A percentile compares a stretch with the other conserved stretches of the same genome.
These are phyloP conservation scores for Nemania bipapillata DNA, from an alignment of 2,329 filamentous ascomycete genomes.

Conservation along the genomic window DNA sequence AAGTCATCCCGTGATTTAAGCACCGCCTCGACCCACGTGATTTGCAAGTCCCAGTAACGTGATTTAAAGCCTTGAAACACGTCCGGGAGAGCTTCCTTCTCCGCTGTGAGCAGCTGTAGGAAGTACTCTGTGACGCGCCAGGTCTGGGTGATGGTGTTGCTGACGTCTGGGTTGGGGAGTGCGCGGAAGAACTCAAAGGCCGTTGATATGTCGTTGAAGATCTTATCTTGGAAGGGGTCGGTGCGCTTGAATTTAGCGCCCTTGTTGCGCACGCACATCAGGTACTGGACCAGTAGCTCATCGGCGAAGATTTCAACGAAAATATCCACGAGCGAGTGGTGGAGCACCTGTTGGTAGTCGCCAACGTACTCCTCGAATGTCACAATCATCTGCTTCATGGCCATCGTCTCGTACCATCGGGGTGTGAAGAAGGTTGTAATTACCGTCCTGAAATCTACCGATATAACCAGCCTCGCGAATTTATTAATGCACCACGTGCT, in stretches of 20 bases:
- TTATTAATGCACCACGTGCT: slow-evolving; percentile 90
- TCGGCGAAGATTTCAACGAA: slow-evolving; percentile 93
- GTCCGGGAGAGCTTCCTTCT: slow-evolving; percentile 76
- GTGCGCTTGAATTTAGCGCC: slow-evolving; percentile 85
- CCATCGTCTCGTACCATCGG: slow-evolving; percentile 85
- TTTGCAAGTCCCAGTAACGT: slow-evolving; percentile 91
- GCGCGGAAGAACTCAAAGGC: slow-evolving; percentile 88
- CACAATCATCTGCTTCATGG: slow-evolving; percentile 91
- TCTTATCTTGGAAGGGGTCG: slow-evolving; percentile 91
- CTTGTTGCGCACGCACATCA: slow-evolving; percentile 86
- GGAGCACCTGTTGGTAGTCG: slow-evolving; percentile 85
- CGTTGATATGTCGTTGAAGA: slow-evolving; percentile 90
- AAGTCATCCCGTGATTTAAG: slow-evolving; percentile 90
- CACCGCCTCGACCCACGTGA: slow-evolving; percentile 95
- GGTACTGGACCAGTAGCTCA: slow-evolving; percentile 86
- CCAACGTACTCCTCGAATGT: slow-evolving; percentile 95
- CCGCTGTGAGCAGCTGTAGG: slow-evolving; percentile 79
- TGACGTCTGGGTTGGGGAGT: slow-evolving; percentile 76
- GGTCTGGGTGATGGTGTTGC: slow-evolving; percentile 81
- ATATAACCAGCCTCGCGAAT: slow-evolving; percentile 88
- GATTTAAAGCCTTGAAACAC: slow-evolving; percentile 86
- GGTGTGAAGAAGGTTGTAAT: slow-evolving; percentile 90
- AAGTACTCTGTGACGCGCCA: slow-evolving; percentile 93
- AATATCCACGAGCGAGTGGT: slow-evolving; percentile 88
- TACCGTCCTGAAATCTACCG: slow-evolving; percentile 85